Evolutionary conservation across 768 basidiomycete genomes (phyloP), one percentile per base, ranked within the genome.

Genomic region (Cystofilobasidium macerans): DNA sequence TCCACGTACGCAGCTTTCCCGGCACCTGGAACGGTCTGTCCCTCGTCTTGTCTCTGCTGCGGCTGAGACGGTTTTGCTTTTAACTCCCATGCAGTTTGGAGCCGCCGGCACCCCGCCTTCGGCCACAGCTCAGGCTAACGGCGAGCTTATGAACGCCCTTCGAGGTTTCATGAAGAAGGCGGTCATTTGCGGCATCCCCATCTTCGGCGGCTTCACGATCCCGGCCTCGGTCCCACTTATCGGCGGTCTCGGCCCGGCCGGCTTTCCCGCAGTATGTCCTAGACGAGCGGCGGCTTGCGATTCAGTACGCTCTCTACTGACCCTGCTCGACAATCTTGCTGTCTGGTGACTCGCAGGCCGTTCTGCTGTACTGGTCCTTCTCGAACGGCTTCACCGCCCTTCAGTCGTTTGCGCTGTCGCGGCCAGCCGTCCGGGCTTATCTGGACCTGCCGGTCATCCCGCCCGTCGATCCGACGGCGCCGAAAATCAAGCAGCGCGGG

Each of bases 1-100:
- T 93, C 43, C 75, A 79, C 72, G 88, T 89, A 70, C 67, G 86
- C n/a, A n/a, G n/a, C n/a, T n/a, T n/a, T n/a, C n/a, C n/a, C n/a
- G n/a, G n/a, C n/a, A n/a, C n/a, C n/a, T n/a, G n/a, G n/a, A n/a
- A n/a, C n/a, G n/a, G n/a, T 75, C 2, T 61, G 5, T 38, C 8
- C 51, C 47, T 14, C 8, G 24, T 26, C 22, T 45, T 43, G 64
- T 2, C 62, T 57, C 26, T 26, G 30, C 32, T 24, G 1, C 38
- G 18, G 38, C 7, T n/a, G 40, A 13, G 35, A 22, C 22, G 33
- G 20, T 60, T 57, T 54, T 42, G 57, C 64, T 20, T 60, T 42
- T 42, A 18, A 43, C 13, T 16, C 33, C 43, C 38, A 70, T 64
- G 80, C 80, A 57, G 80, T 62, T 74, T 78, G 80, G 83, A 77